These are phyloP conservation scores for Zymoseptoria passerinii DNA, from an alignment of 2,329 filamentous ascomycete species.

Conservation along the genomic window DNA sequence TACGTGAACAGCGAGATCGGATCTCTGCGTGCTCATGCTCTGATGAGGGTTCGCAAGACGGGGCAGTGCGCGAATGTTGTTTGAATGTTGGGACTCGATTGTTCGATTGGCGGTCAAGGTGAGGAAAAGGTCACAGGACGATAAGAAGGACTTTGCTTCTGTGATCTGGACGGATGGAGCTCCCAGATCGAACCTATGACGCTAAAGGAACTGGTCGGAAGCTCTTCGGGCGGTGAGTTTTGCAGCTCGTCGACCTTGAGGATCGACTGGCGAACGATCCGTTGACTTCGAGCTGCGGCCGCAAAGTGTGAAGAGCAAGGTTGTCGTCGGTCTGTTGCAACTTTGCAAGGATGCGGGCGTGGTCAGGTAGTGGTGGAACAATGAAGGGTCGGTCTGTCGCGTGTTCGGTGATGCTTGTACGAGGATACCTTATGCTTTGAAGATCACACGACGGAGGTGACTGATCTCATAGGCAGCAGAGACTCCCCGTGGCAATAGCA, in stretches of 20 bases:
- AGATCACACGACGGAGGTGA: background rate
- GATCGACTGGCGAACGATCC: background rate
- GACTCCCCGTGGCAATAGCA: background rate
- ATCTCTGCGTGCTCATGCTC: conserved; percentile 32
- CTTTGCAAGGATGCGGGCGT: background rate
- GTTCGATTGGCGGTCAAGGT: background rate
- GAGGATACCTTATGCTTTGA: background rate
- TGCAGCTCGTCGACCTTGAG: background rate
- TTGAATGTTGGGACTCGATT: background rate
- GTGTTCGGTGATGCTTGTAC: background rate
- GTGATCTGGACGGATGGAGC: background rate
- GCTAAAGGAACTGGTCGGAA: background rate
- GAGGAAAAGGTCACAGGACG: background rate
- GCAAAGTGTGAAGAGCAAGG: background rate
- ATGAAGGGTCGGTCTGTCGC: background rate
- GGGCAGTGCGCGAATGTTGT: background rate
- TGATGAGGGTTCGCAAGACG: conserved; percentile 1
- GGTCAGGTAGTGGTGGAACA: background rate
- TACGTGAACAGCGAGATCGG: conserved; percentile 18
- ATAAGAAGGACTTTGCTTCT: background rate
- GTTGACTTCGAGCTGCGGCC: background rate
- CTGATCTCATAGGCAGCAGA: background rate
- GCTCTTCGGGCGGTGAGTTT: background rate
- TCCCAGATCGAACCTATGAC: background rate
- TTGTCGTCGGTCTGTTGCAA: background rate